Percentiles rank a stretch among this genome's conserved stretches.
These are phyloP conservation scores for Theobroma grandiflorum DNA, from an alignment of 441 rosid species.

Conservation along the genomic window DNA sequence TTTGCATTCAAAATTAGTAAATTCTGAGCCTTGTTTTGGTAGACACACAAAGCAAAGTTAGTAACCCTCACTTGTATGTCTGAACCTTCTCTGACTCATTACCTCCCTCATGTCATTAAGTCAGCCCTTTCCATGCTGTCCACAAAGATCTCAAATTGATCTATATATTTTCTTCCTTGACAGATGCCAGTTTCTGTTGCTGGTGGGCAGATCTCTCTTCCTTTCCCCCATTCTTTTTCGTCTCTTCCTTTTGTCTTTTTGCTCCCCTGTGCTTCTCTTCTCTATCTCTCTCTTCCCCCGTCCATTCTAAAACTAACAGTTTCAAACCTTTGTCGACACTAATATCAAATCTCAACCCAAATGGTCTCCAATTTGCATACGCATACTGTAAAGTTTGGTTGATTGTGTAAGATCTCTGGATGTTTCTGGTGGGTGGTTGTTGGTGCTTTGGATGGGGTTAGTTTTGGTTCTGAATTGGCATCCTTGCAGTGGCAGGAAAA, in stretches of 20 bases:
- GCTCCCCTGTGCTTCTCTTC: not conserved
- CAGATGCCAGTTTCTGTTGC: not conserved
- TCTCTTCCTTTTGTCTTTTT: not conserved
- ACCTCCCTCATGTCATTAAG: too few relatives aligned
- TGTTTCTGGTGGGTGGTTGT: not conserved
- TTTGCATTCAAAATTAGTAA: not conserved
- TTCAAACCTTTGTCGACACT: not conserved
- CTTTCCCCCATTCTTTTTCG: not conserved
- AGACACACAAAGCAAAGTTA: not conserved
- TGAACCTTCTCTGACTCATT: not conserved
- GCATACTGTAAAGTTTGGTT: not conserved
- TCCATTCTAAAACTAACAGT: not conserved
- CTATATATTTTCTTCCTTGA: not conserved
- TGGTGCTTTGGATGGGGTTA: not conserved
- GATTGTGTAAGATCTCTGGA: not conserved
- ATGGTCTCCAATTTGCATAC: not conserved
- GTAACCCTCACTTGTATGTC: not conserved
- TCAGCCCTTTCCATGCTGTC: not conserved
- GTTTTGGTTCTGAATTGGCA: slow-evolving; percentile 14
- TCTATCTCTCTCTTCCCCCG: not conserved
- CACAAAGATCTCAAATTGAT: not conserved
- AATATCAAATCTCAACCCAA: not conserved
- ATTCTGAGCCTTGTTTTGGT: not conserved
- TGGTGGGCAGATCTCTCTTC: not conserved
- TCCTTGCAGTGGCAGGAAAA: not conserved